Percentiles rank a stretch among this genome's conserved stretches.
These are phyloP conservation scores for Colletotrichum sansevieriae DNA, from an alignment of 2,329 filamentous ascomycete genomes.

Conservation along the genomic window DNA sequence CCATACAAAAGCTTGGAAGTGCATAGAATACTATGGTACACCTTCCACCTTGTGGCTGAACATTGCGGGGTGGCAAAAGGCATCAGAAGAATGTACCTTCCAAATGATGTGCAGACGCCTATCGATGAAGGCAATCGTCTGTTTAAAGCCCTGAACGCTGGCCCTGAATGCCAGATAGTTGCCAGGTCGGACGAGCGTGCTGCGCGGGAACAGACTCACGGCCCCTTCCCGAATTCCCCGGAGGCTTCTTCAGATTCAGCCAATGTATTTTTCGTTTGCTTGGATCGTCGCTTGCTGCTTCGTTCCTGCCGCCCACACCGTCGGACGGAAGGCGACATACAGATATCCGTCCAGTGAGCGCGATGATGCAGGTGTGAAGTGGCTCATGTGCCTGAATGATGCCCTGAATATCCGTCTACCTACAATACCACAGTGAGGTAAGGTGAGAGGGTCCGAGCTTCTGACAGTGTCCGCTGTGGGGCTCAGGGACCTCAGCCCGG, in stretches of 20 bases:
- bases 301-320: conserved; percentile 7
- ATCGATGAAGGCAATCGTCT: no score
- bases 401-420: not conserved
- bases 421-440: not conserved
- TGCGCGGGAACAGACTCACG: conserved; percentile 1
- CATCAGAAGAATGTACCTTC: no score
- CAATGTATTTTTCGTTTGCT: conserved; percentile 1
- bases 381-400: conserved; percentile 7
- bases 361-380: not conserved
- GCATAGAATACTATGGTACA: no score
- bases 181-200: conserved; percentile 10
- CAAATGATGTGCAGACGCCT: no score
- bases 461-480: conserved; percentile 35
- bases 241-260: conserved; percentile 17
- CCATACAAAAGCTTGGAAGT: no score
- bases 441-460: conserved; percentile 25
- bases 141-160: no score
- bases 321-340: not conserved
- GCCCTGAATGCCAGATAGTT: not conserved
- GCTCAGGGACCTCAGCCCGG: conserved; percentile 39
- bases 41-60: no score
- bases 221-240: conserved; percentile 13
- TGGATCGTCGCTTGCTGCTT: not conserved
- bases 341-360: not conserved
- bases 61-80: no score